Base-by-base conservation (phyloP, 2,329 filamentous ascomycete genomes). In the Aureobasidium sp. region DNA sequence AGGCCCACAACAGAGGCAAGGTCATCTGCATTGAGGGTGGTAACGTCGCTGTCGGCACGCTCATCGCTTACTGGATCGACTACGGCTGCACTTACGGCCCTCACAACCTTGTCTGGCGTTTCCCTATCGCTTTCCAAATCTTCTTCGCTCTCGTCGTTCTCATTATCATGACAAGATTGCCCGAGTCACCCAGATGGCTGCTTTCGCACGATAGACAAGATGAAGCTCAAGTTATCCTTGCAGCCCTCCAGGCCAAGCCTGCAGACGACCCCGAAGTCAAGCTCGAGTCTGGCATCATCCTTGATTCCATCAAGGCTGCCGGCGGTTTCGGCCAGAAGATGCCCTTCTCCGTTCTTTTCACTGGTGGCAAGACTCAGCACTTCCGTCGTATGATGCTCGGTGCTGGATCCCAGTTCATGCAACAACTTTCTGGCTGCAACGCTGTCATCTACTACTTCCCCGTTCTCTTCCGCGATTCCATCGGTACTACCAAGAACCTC, bases 321-420 rank as follows among this genome's bases (percentile, higher is more conserved):
- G 75, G 75, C 33, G 73, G 74, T 68, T 69, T 72, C 39, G 73
- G 73, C 12, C 73, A 75, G 42, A 72, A 71, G 64, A 76, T 73
- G 8, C 73, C 74, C 1, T 73, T 81, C 70, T 81, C 78, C 65
- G 79, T 82, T 0, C 76, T 87, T 1, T 79, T 86, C 68, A 85
- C 83, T 1, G 78, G 79, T 53, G 84, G 85, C 64, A 85, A 84
- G 73, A 62, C 33, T 3, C 85, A 88, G 72, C 84, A 87, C 68
- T 82, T 86, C 74, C 81, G 85, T 8, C 79, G 85, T 37, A 85
- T 87, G 78, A 66, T 86, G 59, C 78, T 88, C 6, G 85, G 84
- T 3, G 77, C 81, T 0, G 80, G 78, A 9, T 79, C 79, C 5
- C 84, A 87, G 70, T 75, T 86, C 47, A 83, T 86, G 78, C 84